These are phyloP conservation scores for Groenewaldozyma sp. DNA, from an alignment of 1,139 yeast genomes.

Conservation along the genomic window DNA sequence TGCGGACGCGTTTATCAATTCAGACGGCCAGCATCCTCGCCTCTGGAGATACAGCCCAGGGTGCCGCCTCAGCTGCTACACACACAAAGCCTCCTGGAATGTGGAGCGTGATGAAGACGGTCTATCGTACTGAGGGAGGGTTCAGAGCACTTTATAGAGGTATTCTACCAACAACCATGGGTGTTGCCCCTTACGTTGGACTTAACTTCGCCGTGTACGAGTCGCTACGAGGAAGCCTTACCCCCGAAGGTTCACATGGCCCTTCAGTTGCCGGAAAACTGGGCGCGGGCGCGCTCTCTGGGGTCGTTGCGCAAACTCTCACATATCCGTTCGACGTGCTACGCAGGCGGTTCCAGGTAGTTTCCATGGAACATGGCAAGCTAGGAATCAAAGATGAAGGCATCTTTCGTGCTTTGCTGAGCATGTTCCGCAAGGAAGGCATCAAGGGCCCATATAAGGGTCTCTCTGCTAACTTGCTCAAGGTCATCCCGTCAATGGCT, in stretches of 20 bases:
- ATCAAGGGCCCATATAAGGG: slow-evolving; percentile 78
- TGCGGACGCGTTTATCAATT: slow-evolving; percentile 79
- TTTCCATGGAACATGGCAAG: slow-evolving; percentile 60
- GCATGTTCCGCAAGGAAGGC: slow-evolving; percentile 70
- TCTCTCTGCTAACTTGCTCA: slow-evolving; percentile 75
- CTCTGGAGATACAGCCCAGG: slow-evolving; percentile 18
- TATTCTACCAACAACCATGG: slow-evolving; percentile 75
- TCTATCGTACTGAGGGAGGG: slow-evolving; percentile 76
- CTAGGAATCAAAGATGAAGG: slow-evolving; percentile 73
- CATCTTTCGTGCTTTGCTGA: slow-evolving; percentile 58
- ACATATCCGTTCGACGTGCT: slow-evolving; percentile 89
- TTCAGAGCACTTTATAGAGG: slow-evolving; percentile 72
- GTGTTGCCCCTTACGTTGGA: slow-evolving; percentile 96
- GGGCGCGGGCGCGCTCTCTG: slow-evolving; percentile 75
- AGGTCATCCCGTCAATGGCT: slow-evolving; percentile 93
- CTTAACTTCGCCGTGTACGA: slow-evolving; percentile 88
- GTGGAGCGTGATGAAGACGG: slow-evolving; percentile 44
- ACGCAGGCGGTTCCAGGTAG: slow-evolving; percentile 84
- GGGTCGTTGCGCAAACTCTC: slow-evolving; percentile 73
- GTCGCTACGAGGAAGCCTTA: slow-evolving; percentile 48
- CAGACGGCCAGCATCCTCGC: slow-evolving; percentile 65
- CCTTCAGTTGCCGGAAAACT: slow-evolving; percentile 48
- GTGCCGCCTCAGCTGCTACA: slow-evolving; percentile 30
- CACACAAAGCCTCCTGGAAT: slow-evolving; percentile 52
- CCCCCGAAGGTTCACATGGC: slow-evolving; percentile 27